Evolutionary conservation across 495 filamentous ascomycete genomes (phyloP).

Genomic region (Emericellopsis terricola): DNA sequence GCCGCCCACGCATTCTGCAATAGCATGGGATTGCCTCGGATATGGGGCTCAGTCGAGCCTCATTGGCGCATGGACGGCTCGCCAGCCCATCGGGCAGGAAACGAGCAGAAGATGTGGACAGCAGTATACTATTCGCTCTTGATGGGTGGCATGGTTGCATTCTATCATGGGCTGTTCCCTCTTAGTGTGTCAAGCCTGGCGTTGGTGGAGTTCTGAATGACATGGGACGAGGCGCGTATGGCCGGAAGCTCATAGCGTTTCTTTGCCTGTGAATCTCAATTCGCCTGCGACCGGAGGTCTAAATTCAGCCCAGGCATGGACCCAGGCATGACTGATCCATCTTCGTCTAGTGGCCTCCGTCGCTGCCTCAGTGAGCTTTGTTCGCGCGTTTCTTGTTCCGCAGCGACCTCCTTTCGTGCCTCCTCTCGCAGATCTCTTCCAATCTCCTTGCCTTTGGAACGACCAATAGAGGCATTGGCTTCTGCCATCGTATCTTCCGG

Average conservation of each 20-base stretch:
- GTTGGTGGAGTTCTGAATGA: slow-evolving; percentile 19
- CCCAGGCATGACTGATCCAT: slow-evolving; percentile 14
- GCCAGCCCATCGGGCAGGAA: background rate
- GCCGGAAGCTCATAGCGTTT: no score
- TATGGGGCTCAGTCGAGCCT: slow-evolving; percentile 61
- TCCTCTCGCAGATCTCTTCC: slow-evolving; percentile 27
- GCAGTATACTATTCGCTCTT: slow-evolving; percentile 62
- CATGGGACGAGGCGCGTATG: no score
- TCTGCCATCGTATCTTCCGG: slow-evolving; percentile 28
- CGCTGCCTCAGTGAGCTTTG: slow-evolving; percentile 19
- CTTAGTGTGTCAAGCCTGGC: slow-evolving; percentile 38
- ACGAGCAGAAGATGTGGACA: slow-evolving; percentile 37
- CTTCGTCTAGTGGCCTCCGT: slow-evolving; percentile 15
- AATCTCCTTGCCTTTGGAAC: slow-evolving; percentile 29
- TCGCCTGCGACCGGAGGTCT: background rate
- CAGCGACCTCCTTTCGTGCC: slow-evolving; percentile 23
- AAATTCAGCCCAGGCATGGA: slow-evolving; percentile 11
- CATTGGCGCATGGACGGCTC: slow-evolving; percentile 4
- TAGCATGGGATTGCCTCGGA: slow-evolving; percentile 68
- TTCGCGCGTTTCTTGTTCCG: slow-evolving; percentile 18
- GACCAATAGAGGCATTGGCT: slow-evolving; percentile 18
- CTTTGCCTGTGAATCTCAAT: no score
- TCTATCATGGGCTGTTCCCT: slow-evolving; percentile 49
- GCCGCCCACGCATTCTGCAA: slow-evolving; percentile 83
- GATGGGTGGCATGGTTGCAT: slow-evolving; percentile 49